These are phyloP conservation scores for Solanum clarkiae DNA, from an alignment of 257 asterid genomes.

Conservation along the genomic window DNA sequence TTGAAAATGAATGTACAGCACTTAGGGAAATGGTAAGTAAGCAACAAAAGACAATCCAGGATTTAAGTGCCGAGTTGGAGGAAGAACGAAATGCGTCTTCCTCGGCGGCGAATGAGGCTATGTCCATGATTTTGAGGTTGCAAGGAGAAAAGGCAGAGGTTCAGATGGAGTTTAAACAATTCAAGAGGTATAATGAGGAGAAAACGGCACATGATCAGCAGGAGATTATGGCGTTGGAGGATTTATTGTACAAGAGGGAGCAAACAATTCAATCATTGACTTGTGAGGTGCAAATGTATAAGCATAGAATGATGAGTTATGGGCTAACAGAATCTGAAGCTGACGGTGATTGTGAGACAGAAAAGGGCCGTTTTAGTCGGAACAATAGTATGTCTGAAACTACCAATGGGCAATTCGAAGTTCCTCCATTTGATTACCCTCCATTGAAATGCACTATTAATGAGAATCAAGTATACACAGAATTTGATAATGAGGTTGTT, in stretches of 20 bases:
- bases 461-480: constrained; percentile 31
- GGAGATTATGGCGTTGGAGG: constrained; percentile 63
- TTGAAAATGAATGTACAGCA: constrained; percentile 71
- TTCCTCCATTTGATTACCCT: constrained; percentile 60
- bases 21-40: constrained; percentile 69
- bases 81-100: constrained; percentile 94
- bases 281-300: constrained; percentile 74
- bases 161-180: constrained; percentile 91
- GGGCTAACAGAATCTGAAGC: constrained; percentile 78
- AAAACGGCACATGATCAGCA: constrained; percentile 88
- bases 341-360: constrained; percentile 33
- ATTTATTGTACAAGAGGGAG: constrained; percentile 87
- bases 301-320: constrained; percentile 87
- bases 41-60: constrained; percentile 71
- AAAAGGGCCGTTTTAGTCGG: constrained; percentile 18
- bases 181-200: constrained; percentile 82
- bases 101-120: constrained; percentile 91
- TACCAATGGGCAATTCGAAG: constrained; percentile 37
- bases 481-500: constrained; percentile 44
- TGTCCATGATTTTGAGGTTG: constrained; percentile 93
- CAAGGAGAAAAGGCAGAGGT: constrained; percentile 96
- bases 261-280: constrained; percentile 64
- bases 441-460: constrained; percentile 61
- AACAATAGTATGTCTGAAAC: constrained; percentile 41
- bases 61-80: constrained; percentile 67